These are phyloP conservation scores for Mrakia hoshinonis DNA, from an alignment of 768 basidiomycete species.

Conservation along the genomic window DNA sequence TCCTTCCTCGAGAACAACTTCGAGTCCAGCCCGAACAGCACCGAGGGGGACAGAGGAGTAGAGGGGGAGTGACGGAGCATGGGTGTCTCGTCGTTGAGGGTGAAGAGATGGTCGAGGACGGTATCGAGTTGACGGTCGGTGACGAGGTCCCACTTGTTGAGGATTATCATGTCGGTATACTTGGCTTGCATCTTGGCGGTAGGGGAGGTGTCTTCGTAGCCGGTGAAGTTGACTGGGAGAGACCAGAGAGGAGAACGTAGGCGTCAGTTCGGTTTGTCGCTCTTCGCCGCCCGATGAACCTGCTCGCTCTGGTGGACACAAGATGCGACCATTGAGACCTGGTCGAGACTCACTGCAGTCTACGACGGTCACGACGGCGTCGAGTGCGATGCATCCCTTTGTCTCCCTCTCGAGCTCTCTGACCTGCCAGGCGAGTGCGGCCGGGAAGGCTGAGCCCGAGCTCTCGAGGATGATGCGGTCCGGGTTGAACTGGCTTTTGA, in stretches of 20 bases:
- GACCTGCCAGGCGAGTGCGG: conserved; percentile 88
- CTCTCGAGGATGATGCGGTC: conserved; percentile 93
- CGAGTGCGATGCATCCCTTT: conserved; percentile 63
- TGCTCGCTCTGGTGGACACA: not conserved
- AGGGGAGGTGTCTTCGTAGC: conserved; percentile 84
- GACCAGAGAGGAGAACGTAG: not conserved
- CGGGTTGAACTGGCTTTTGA: conserved; percentile 51
- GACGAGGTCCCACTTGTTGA: conserved; percentile 89
- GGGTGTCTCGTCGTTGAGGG: conserved; percentile 81
- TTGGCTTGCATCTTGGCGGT: conserved; percentile 88
- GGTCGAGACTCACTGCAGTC: conserved; percentile 29
- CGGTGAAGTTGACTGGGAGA: conserved; percentile 56
- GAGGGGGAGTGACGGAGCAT: conserved; percentile 62
- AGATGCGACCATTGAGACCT: too few relatives aligned
- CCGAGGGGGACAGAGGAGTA: conserved; percentile 60
- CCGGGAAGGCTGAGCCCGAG: conserved; percentile 92
- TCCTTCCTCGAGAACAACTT: conserved; percentile 51
- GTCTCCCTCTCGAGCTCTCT: conserved; percentile 78
- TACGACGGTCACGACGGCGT: conserved; percentile 83
- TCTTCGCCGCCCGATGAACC: not conserved
- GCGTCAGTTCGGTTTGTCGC: not conserved
- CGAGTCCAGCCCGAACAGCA: conserved; percentile 87
- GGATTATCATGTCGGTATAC: conserved; percentile 82
- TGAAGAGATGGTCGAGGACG: conserved; percentile 77
- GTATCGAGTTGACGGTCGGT: conserved; percentile 68